These are phyloP conservation scores for Cadophora luteo-olivacea DNA, from an alignment of 2,329 filamentous ascomycete genomes.

Conservation along the genomic window DNA sequence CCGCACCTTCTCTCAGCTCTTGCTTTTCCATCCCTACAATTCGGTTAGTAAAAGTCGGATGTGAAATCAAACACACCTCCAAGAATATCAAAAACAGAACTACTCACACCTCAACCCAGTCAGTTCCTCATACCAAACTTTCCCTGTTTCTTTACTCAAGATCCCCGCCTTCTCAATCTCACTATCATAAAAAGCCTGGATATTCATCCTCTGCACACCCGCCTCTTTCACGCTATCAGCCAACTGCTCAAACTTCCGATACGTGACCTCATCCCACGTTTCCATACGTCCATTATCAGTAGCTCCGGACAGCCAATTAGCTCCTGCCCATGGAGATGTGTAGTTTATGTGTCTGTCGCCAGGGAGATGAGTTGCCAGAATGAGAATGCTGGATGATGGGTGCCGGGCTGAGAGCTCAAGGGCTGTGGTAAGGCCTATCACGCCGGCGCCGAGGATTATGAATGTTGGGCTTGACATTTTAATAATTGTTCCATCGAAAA, in stretches of 20 bases:
- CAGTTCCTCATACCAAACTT: conserved; percentile 50
- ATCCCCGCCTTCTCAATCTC: conserved; percentile 29
- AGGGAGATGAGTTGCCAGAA: conserved; percentile 87
- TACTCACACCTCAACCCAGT: conserved; percentile 39
- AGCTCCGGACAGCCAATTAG: conserved; percentile 68
- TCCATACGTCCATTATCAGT: conserved; percentile 64
- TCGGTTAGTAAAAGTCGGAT: not conserved
- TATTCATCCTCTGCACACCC: conserved; percentile 28
- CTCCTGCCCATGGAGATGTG: conserved; percentile 86
- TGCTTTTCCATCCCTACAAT: conserved; percentile 50
- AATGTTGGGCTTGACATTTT: conserved; percentile 9
- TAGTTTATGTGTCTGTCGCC: conserved; percentile 92
- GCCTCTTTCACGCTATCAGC: conserved; percentile 29
- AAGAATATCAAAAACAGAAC: not conserved
- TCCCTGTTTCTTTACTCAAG: conserved; percentile 31
- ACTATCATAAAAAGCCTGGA: conserved; percentile 27
- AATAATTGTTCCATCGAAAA: too few relatives aligned
- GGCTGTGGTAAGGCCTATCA: conserved; percentile 69
- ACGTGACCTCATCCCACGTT: conserved; percentile 59
- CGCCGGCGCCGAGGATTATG: conserved; percentile 55
- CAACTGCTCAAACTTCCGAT: conserved; percentile 71
- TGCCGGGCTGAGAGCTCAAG: conserved; percentile 61
- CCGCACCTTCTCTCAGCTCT: conserved; percentile 63
- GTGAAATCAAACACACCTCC: not conserved
- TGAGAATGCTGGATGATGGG: conserved; percentile 62